Evolutionary conservation across 257 asterid genomes (phyloP), one percentile per base, ranked within the genome.

Genomic region (Solanum chmielewskii): DNA sequence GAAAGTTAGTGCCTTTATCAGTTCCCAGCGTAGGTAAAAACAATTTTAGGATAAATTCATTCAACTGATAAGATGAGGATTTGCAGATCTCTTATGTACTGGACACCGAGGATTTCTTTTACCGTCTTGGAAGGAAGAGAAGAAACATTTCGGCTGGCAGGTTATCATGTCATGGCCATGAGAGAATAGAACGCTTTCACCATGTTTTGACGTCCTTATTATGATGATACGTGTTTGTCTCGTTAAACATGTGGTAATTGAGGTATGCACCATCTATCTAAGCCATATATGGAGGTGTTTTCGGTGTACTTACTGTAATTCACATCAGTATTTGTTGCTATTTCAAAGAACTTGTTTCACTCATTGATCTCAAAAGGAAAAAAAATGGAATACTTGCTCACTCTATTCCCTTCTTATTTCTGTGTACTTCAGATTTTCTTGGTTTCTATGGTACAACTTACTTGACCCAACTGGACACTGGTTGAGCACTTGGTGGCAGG

Each of bases 21-120:
- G 41, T 62, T 31, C 25, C 27, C 66, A 85, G 41, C 27, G 15
- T 23, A 5, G 37, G 3, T 69, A 27, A 56, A 29, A 71, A 7
- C 13, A 29, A 71, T 13, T 35, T 45, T 44, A 66, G 45, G 42
- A 23, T 44, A 68, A 56, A 66, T 20, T 70, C 31, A 69, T 49
- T 75, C 42, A 44, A 45, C 84, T 82, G 70, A 82, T 60, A 21
- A 73, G 74, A 21, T 13, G n/a, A 29, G 70, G 42, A 42, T 45
- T 81, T 25, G 74, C 90, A 89, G 90, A 86, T 89, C 62, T 89
- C 87, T 4, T 89, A 89, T 83, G 90, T 89, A 31, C 87, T 89
- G 41, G 89, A 89, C 85, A 89, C 90, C 4, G 90, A 89, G 73
- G 90, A 89, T 49, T 74, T 82, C 86, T 86, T 89, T 47, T 52